Evolutionary conservation across 257 asterid species (phyloP).

Genomic region (Ballota nigra): DNA sequence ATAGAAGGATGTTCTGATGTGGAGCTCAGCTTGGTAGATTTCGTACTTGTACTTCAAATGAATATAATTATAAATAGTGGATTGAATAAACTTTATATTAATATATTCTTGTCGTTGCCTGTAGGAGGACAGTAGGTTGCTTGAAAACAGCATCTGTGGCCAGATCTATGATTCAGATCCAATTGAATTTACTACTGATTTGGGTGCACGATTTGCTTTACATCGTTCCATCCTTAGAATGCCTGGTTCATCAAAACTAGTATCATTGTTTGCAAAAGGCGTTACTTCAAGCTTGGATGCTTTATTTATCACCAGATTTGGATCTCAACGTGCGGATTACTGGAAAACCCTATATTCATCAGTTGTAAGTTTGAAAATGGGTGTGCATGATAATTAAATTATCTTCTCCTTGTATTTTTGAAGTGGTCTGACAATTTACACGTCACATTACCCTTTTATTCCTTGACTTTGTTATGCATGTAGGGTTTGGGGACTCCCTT

Average conservation of each 20-base stretch:
- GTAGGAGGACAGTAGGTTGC: slow-evolving; percentile 78
- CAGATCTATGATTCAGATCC: slow-evolving; percentile 95
- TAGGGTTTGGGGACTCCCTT: slow-evolving; percentile 75
- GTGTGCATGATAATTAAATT: not conserved
- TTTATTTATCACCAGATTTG: slow-evolving; percentile 78
- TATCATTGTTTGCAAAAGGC: slow-evolving; percentile 65
- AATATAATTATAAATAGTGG: slow-evolving; percentile 8
- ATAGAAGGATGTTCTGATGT: slow-evolving; percentile 76
- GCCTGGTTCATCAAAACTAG: slow-evolving; percentile 78
- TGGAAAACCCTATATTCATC: slow-evolving; percentile 82
- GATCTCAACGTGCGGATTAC: slow-evolving; percentile 69
- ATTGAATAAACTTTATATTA: slow-evolving; percentile 3
- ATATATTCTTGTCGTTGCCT: slow-evolving; percentile 24
- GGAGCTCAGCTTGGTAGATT: slow-evolving; percentile 64
- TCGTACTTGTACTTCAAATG: slow-evolving; percentile 8
- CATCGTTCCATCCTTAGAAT: slow-evolving; percentile 56
- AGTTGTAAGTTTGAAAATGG: slow-evolving; percentile 53
- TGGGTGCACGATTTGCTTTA: slow-evolving; percentile 75
- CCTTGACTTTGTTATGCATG: slow-evolving; percentile 13
- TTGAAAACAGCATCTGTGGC: slow-evolving; percentile 75
- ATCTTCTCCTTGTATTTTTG: slow-evolving; percentile 20
- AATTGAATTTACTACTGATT: slow-evolving; percentile 60
- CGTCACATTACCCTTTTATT: slow-evolving; percentile 6
- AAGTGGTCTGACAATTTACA: not conserved
- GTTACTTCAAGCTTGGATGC: slow-evolving; percentile 82